Evolutionary conservation across 139 green algal genomes (phyloP).

Genomic region (Coccomyxa sp.): DNA sequence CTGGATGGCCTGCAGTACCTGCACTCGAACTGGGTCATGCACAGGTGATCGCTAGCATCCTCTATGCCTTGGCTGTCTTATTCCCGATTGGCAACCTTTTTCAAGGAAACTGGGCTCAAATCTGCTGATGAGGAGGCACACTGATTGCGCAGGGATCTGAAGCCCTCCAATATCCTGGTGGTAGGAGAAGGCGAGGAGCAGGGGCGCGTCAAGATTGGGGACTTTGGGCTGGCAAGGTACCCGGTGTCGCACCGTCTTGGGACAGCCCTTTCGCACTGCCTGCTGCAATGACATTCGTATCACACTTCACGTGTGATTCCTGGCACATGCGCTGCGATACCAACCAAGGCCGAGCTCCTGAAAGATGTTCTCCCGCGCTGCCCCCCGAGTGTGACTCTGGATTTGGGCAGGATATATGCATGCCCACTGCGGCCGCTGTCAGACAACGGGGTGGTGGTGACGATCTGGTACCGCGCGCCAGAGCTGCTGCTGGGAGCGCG

Average conservation of each 20-base stretch:
- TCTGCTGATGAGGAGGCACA: no score
- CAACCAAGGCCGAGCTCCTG: no score
- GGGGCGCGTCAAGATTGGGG: slow-evolving; percentile 56
- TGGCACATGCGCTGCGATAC: no score
- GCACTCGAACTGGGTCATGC: slow-evolving; percentile 5
- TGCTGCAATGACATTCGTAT: neutral
- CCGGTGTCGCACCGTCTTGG: neutral
- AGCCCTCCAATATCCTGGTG: slow-evolving; percentile 77
- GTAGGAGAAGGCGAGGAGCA: slow-evolving; percentile 49
- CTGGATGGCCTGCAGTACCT: slow-evolving; percentile 62
- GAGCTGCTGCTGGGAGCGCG: slow-evolving; percentile 71
- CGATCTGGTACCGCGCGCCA: slow-evolving; percentile 76
- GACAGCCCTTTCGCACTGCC: no score
- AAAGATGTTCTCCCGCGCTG: no score
- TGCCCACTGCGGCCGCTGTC: slow-evolving; percentile 48
- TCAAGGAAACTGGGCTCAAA: no score
- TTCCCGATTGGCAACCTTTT: slow-evolving; percentile 31
- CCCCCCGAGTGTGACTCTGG: no score
- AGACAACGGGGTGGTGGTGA: slow-evolving; percentile 78
- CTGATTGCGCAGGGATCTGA: slow-evolving; percentile 55
- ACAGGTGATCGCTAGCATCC: neutral
- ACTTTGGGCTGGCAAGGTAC: slow-evolving; percentile 37
- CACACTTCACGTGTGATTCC: no score
- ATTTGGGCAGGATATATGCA: slow-evolving; percentile 40
- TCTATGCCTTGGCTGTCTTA: slow-evolving; percentile 41